Conservation (phyloP, 306 rosid species). For the Gastrolobium villosum region DNA sequence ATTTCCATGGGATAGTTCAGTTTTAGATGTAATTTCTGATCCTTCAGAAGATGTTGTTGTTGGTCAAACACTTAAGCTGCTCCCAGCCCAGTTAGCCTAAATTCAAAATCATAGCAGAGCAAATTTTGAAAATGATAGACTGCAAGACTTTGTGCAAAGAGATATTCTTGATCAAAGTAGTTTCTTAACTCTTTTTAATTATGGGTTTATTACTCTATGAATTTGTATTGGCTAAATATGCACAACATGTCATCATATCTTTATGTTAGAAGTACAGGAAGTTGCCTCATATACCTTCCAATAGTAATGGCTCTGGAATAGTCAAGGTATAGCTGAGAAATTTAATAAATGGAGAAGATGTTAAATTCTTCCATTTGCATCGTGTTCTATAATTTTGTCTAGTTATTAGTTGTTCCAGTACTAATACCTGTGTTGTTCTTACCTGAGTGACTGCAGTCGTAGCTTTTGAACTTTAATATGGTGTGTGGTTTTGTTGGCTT, state of each 20-base stretch:
- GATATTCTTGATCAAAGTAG: constrained; percentile 78
- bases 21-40: constrained; percentile 67
- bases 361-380: background rate
- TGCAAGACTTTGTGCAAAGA: constrained; percentile 51
- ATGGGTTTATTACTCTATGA: constrained; percentile 27
- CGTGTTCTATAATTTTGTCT: constrained; percentile 5
- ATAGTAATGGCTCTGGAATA: background rate
- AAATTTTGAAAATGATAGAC: constrained; percentile 54
- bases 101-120: constrained; percentile 50
- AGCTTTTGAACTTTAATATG: background rate
- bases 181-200: constrained; percentile 54
- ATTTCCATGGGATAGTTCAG: constrained; percentile 55
- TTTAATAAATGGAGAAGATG: background rate
- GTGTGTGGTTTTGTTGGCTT: background rate
- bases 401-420: background rate
- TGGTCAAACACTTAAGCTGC: no score
- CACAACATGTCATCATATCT: constrained; percentile 67
- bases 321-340: constrained; percentile 1
- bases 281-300: constrained; percentile 63
- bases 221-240: constrained; percentile 48
- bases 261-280: constrained; percentile 93
- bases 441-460: background rate
- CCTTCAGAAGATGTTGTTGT: constrained; percentile 59
- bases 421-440: background rate
- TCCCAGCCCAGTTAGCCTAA: no score